Evolutionary conservation across 306 rosid genomes (phyloP).

Genomic region (Heteromeles arbutifolia): DNA sequence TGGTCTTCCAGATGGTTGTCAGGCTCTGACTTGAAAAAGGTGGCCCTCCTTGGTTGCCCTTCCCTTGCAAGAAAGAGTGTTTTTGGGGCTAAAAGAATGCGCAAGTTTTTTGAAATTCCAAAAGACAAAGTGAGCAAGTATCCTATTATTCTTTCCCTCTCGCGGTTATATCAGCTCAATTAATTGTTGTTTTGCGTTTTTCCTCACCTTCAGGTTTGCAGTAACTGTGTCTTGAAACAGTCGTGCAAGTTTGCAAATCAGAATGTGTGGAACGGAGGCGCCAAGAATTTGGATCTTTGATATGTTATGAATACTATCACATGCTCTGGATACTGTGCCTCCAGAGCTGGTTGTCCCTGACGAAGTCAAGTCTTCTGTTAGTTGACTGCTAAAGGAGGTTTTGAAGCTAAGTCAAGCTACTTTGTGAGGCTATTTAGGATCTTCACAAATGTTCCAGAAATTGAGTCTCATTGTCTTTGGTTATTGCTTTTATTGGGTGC

Average conservation of each 20-base stretch:
- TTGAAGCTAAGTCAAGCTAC: conserved; percentile 47
- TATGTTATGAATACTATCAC: conserved; percentile 39
- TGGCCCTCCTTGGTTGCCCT: conserved; percentile 71
- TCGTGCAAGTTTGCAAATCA: conserved; percentile 46
- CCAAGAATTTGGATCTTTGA: conserved; percentile 38
- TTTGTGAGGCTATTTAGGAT: conserved; percentile 7
- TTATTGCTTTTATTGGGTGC: not conserved
- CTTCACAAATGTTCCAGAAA: not conserved
- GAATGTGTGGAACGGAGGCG: conserved; percentile 37
- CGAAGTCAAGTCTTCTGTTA: conserved; percentile 35
- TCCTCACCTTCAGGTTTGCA: conserved; percentile 36
- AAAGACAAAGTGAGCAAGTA: conserved; percentile 33
- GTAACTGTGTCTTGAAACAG: conserved; percentile 32
- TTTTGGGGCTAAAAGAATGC: conserved; percentile 59
- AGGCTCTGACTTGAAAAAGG: conserved; percentile 61
- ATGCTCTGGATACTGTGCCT: conserved; percentile 39
- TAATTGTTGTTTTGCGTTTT: not conserved
- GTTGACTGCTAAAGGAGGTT: conserved; percentile 53
- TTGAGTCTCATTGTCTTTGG: not conserved
- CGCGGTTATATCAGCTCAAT: not conserved
- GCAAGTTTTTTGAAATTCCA: conserved; percentile 55
- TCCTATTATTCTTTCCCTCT: not conserved
- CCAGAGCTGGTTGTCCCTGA: conserved; percentile 45
- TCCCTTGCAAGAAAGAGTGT: conserved; percentile 20
- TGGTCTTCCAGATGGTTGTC: conserved; percentile 66